These are phyloP conservation scores for Backusella westeae DNA, from an alignment of 192 early-diverging fungal species.

Conservation along the genomic window DNA sequence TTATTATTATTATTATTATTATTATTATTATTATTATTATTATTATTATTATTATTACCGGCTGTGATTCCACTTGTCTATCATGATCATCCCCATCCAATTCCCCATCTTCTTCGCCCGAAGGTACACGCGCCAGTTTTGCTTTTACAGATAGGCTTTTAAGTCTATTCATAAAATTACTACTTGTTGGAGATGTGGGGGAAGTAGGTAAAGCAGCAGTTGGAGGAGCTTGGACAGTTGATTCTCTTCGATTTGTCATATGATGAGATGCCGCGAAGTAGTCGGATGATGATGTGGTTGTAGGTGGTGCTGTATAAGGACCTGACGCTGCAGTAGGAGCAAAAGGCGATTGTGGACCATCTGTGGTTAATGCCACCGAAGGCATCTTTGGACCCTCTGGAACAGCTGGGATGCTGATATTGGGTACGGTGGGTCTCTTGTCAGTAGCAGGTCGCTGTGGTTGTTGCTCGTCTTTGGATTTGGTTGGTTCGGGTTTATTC, in stretches of 20 bases:
- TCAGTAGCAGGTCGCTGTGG: not conserved
- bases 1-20: no score
- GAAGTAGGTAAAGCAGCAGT: conserved; percentile 32
- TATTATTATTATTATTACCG: not conserved
- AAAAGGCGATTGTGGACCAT: conserved; percentile 4
- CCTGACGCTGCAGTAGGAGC: conserved; percentile 23
- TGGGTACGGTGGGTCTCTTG: not conserved
- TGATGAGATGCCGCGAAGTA: conserved; percentile 38
- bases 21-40: no score
- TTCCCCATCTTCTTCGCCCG: conserved; percentile 30
- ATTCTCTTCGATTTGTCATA: conserved; percentile 10
- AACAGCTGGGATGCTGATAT: not conserved
- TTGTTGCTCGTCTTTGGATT: not conserved
- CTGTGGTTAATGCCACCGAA: conserved; percentile 21
- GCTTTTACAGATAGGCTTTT: conserved; percentile 43
- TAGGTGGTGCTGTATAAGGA: conserved; percentile 37
- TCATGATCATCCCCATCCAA: not conserved
- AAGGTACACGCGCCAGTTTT: conserved; percentile 44
- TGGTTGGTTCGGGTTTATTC: not conserved
- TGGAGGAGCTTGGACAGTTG: conserved; percentile 35
- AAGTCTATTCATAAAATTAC: conserved; percentile 46
- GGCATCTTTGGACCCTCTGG: conserved; percentile 21
- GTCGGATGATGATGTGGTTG: conserved; percentile 14
- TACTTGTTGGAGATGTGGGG: conserved; percentile 23
- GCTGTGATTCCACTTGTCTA: not conserved